These are phyloP conservation scores for Wallacemonas sp. DNA, from an alignment of 208 protist species.

Conservation along the genomic window DNA sequence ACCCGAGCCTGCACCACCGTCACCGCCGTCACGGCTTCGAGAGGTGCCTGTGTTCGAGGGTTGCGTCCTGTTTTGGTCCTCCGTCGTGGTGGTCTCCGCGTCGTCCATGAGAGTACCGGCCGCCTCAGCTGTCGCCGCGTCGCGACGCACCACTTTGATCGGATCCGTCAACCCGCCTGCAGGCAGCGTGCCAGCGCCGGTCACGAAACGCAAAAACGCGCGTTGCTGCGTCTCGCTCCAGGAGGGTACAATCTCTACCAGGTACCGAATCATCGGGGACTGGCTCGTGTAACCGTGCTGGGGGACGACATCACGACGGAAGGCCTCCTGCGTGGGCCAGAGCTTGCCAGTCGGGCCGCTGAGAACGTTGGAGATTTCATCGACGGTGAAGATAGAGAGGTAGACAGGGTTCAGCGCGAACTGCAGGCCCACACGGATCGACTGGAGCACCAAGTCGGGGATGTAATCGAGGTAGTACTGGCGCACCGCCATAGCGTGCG, in stretches of 20 bases:
- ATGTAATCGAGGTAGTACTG: conserved; percentile 40
- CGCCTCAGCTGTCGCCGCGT: conserved; percentile 14
- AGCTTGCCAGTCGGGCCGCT: conserved; percentile 53
- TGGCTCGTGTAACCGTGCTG: conserved; percentile 64
- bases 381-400: conserved; percentile 56
- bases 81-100: too few species aligned
- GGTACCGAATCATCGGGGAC: conserved; percentile 50
- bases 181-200: conserved; percentile 62
- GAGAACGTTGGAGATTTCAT: conserved; percentile 58
- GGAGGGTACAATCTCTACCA: conserved; percentile 58
- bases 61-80: too few species aligned
- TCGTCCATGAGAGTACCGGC: too few species aligned
- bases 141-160: conserved; percentile 82
- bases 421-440: conserved; percentile 55
- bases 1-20: neutral
- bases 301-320: conserved; percentile 38
- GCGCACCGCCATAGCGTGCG: conserved; percentile 41
- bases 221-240: conserved; percentile 65
- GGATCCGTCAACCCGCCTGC: conserved; percentile 51
- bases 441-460: conserved; percentile 27
- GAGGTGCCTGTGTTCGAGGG: conserved; percentile 9
- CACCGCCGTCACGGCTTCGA: neutral
- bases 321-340: conserved; percentile 52
- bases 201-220: conserved; percentile 80
- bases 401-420: conserved; percentile 44